Evolutionary conservation across 1,284 basidiomycete species (phyloP).

Genomic region (Fomitopsis betulina): DNA sequence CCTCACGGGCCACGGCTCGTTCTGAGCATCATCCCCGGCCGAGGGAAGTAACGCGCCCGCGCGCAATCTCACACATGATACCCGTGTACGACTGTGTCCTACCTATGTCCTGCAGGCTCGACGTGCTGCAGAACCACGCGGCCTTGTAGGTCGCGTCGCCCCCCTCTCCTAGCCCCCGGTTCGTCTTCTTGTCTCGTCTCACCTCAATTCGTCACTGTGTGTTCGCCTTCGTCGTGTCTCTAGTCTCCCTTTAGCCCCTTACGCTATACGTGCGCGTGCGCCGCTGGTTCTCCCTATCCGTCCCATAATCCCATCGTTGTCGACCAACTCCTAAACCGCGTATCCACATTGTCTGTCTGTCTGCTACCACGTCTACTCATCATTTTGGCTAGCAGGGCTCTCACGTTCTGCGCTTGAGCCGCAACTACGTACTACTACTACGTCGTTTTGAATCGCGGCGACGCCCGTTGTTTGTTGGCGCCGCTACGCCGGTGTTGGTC

Average conservation of each 20-base stretch:
- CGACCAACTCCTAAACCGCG: not conserved
- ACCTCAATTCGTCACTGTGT: not conserved
- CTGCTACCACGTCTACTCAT: not conserved
- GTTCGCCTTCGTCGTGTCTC: not conserved
- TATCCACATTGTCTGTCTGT: not conserved
- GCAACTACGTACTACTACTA: not conserved
- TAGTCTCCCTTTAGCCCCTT: not conserved
- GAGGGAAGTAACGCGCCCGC: not conserved
- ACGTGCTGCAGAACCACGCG: conserved; percentile 2
- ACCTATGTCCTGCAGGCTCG: conserved; percentile 4
- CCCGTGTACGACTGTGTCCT: not conserved
- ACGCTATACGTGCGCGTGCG: conserved; percentile 4
- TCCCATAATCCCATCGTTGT: not conserved
- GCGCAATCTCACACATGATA: not conserved
- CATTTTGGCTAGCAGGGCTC: too few relatives aligned
- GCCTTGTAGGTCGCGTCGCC: conserved; percentile 2
- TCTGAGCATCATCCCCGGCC: not conserved
- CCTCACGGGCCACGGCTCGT: not conserved
- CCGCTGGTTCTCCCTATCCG: not conserved
- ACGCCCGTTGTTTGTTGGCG: not conserved
- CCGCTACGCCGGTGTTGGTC: not conserved
- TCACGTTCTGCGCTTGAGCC: too few relatives aligned
- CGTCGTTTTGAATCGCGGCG: not conserved
- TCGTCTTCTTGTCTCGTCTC: not conserved
- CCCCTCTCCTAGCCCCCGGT: not conserved